Base-by-base conservation (phyloP, 352 stramenopile species). In the Pythium aristosporum region DNA sequence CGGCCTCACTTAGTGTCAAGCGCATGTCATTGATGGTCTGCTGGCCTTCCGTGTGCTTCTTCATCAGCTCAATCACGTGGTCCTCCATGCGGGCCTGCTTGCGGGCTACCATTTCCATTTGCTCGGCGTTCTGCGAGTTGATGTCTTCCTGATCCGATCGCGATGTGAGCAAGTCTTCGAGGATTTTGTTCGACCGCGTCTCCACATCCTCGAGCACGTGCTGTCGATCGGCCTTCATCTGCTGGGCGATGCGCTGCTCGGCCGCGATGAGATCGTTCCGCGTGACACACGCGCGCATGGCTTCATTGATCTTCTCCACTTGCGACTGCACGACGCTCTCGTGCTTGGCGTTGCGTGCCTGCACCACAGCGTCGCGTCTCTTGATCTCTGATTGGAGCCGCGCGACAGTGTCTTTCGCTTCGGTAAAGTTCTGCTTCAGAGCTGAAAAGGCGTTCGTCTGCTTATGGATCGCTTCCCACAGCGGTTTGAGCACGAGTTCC, bases 301-400 rank as follows among this genome's bases (percentile, higher is more conserved):
- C 80, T 28, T 94, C 84, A 55, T 90, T 92, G 25, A 94, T 73
- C 55, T 89, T 92, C 36, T 92, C 83, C 56, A 94, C 72, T 58
- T 92, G 79, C 6, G 73, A 67, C 58, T 94, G 85, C 50, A 94
- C 73, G 3, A 84, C 68, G 6, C 55, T 57, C 59, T 92, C 85
- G 67, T 92, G 82, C 39, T 94, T 92, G 48, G 75, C 79, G 55
- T 92, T 94, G 8, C 85, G 71, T 1, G 83, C 85, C 59, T 92
- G 84, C 15, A 90, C 73, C 25, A 94, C 74, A 0, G 85, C 83
- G 50, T 94, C 85, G 12, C 85, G 82, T 9, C 85, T 82, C 42
- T 92, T 92, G 65, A 94, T 91, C 70, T 94, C 85, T 0, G 83
- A 80, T 50, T 94, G 85, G 12, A 94, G 65, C 0, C 83, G 76